Base-by-base conservation (phyloP, 805 yeast species). In the Sugiyamaella mastotermitis region DNA sequence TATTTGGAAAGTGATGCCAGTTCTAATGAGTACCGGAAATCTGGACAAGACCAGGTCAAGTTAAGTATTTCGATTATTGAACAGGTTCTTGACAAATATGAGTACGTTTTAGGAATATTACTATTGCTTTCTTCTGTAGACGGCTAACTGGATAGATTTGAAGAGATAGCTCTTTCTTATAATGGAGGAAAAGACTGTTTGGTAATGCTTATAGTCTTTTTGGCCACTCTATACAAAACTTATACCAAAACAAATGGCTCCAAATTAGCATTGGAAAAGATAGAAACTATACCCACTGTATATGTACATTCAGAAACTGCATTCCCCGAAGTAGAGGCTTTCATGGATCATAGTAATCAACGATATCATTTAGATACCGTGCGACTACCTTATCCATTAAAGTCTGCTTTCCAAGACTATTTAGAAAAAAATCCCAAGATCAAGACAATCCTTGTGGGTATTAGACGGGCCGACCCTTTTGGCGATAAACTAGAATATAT, bases 161-260 rank as follows among this genome's bases (percentile, higher is more conserved):
- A 47, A 2, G 48, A 57, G 31, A 45, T 60, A 10, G 81, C 97
- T 0, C 68, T 92, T 10, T 83, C 95, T 2, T 92, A 82, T 59
- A 92, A 92, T 56, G 98, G 98, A 8, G 98, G 98, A 1, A 92
- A 92, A 55, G 98, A 92, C 62, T 92, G 97, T 52, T 73, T 88
- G 33, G 97, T 88, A 22, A 77, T 90, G 81, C 69, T 92, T 39
- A 65, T 86, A 11, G 54, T 92, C 4, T 76, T 84, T 38, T 61
- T 88, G 36, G 80, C 92, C 1, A 75, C 74, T 16, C 64, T 60
- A 38, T 40, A 48, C 30, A 48, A 60, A 10, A 36, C 53, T 34
- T 49, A 26, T 21, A 24, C 11, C 14, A 24, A 23, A 11, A 11
- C 32, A n/a, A 27, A 27, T 9, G 9, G 22, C 18, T 9, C 19